Evolutionary conservation across 148 eudicot species (phyloP), one percentile per base, ranked within the genome.

Genomic region (Linanthus parryae): DNA sequence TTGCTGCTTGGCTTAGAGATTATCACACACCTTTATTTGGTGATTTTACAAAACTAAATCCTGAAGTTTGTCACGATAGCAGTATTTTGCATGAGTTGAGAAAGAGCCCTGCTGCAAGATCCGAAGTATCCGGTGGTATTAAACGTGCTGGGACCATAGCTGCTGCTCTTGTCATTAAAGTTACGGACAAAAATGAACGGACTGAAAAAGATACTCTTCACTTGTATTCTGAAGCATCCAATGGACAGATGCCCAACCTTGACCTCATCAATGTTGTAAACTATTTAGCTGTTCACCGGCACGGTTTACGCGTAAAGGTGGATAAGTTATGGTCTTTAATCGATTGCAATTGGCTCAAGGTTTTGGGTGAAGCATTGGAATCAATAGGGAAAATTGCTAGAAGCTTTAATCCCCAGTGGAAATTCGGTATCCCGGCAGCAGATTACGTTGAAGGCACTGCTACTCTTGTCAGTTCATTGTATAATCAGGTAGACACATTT

Each of bases 91-190:
- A 57, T 52, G 66, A 48, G 44, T 23, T 28, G 43, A 45, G 59
- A 46, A 50, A 42, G 42, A 61, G 68, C 53, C 54, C 16, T 7
- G 51, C 16, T 38, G 33, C 21, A 11, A 70, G 63, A 57, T 51
- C 54, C 38, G 62, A 56, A 50, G 23, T 65, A 43, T 70, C 68
- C 41, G 71, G 65, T 56, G 64, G 68, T 56, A 81, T 84, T 59
- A 76, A 70, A 68, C 88, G 94, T 69, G 99, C 88, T 63, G 99
- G 99, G 71, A 87, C 99, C 57, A 82, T 92, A 90, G 99, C 96
- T 46, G 96, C 99, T 51, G 96, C 96, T 38, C 69, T 92, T 73
- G 83, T 92, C 29, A 75, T 92, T 46, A 87, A 92, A 69, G 99
- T 84, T 65, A 59, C 62, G 54, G 68, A 75, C 54, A 72, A 60